Percentiles rank a stretch among this genome's conserved stretches.
Conservation (phyloP, 768 basidiomycete genomes). For the Kockovaella imperatae region DNA sequence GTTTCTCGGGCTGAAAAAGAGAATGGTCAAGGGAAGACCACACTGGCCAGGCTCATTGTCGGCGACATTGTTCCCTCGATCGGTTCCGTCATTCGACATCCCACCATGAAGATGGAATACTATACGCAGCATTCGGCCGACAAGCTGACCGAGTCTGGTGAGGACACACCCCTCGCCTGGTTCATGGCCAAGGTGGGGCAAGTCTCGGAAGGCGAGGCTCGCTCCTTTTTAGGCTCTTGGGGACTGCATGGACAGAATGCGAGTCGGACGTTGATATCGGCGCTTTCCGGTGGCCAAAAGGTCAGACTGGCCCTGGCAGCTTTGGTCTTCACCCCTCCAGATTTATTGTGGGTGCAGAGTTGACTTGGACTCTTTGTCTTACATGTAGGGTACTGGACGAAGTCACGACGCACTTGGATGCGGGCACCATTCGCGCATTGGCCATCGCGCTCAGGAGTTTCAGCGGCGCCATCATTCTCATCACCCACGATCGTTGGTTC, state of each 20-base stretch:
- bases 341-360: constrained; percentile 46
- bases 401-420: constrained; percentile 63
- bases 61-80: constrained; percentile 46
- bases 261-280: constrained; percentile 49
- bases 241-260: constrained; percentile 48
- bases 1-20: constrained; percentile 4
- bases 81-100: constrained; percentile 54
- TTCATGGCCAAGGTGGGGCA: background rate
- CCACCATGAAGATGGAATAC: constrained; percentile 54
- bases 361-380: background rate
- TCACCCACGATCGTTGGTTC: constrained; percentile 57
- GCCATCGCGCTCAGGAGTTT: constrained; percentile 52
- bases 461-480: constrained; percentile 55
- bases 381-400: constrained; percentile 48
- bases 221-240: constrained; percentile 48
- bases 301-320: constrained; percentile 57
- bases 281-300: constrained; percentile 57
- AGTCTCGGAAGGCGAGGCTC: constrained; percentile 30
- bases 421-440: constrained; percentile 55
- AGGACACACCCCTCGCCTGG: background rate
- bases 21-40: constrained; percentile 57
- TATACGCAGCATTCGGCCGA: constrained; percentile 59
- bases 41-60: constrained; percentile 48
- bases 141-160: background rate
- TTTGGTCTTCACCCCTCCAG: constrained; percentile 53